Evolutionary conservation across 1,284 basidiomycete species (phyloP).

Genomic region (Ustilago trichophora): DNA sequence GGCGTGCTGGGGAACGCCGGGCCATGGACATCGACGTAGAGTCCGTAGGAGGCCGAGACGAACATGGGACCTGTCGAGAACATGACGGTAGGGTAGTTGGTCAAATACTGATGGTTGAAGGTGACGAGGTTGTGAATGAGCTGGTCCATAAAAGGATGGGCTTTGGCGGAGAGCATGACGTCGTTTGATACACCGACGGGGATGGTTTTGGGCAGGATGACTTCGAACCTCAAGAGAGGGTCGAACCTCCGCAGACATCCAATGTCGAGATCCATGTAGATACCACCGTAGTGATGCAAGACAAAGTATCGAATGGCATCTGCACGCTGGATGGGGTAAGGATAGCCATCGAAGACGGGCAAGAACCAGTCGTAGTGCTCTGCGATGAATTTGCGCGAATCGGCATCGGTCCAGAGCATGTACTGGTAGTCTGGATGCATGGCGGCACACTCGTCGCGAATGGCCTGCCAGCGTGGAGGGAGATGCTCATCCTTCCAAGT

Average conservation of each 20-base stretch:
- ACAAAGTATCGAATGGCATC: slow-evolving; percentile 98
- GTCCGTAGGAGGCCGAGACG: slow-evolving; percentile 62
- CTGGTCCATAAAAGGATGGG: slow-evolving; percentile 88
- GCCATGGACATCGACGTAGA: slow-evolving; percentile 74
- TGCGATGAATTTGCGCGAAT: slow-evolving; percentile 87
- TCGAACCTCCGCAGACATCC: slow-evolving; percentile 91
- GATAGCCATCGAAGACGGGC: slow-evolving; percentile 89
- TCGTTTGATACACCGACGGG: slow-evolving; percentile 91
- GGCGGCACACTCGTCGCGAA: slow-evolving; percentile 66
- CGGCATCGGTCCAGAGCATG: slow-evolving; percentile 95
- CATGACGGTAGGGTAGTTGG: slow-evolving; percentile 99
- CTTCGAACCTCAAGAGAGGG: slow-evolving; percentile 84
- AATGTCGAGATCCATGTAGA: slow-evolving; percentile 97
- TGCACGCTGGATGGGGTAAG: slow-evolving; percentile 93
- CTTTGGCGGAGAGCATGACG: slow-evolving; percentile 87
- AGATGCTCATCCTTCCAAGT: slow-evolving; percentile 94
- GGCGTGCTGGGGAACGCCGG: slow-evolving; percentile 85
- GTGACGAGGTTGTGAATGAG: slow-evolving; percentile 87
- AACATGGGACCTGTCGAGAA: slow-evolving; percentile 85
- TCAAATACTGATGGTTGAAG: slow-evolving; percentile 92
- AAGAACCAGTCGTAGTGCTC: slow-evolving; percentile 90
- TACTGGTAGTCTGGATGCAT: slow-evolving; percentile 86
- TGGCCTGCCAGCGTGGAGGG: slow-evolving; percentile 80
- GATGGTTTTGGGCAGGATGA: slow-evolving; percentile 91
- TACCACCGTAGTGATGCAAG: slow-evolving; percentile 87